Percentiles rank a stretch among this genome's conserved stretches.
These are phyloP conservation scores for Chloris gayana DNA, from an alignment of 176 grass and related monocot genomes.

Conservation along the genomic window DNA sequence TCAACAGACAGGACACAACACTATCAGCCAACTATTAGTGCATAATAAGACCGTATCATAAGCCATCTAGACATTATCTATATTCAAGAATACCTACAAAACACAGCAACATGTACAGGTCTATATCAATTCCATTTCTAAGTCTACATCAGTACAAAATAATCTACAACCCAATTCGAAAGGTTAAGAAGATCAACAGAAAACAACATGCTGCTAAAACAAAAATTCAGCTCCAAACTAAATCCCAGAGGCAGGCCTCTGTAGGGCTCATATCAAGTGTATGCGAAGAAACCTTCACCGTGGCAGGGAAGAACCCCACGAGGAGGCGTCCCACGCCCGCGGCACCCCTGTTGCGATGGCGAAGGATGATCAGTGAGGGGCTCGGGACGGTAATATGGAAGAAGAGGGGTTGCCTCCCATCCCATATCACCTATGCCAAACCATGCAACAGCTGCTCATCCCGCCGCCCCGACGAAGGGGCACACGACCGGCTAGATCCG, in stretches of 20 bases:
- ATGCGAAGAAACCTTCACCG: conserved; percentile 49
- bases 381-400: background rate
- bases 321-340: background rate
- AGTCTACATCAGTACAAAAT: background rate
- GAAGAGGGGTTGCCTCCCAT: background rate
- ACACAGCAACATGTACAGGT: background rate
- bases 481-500: conserved; percentile 21
- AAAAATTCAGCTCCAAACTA: background rate
- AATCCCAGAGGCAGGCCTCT: background rate
- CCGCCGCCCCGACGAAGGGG: background rate
- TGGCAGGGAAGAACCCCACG: conserved; percentile 25
- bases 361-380: background rate
- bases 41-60: background rate
- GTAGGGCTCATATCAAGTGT: conserved; percentile 64
- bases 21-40: background rate
- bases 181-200: background rate
- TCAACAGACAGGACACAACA: no score
- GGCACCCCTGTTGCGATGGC: background rate
- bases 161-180: background rate
- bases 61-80: no score
- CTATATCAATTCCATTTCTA: background rate
- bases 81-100: no score
- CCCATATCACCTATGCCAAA: background rate
- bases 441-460: background rate
- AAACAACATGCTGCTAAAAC: background rate